Base-by-base conservation (phyloP, 352 stramenopile genomes). In the Phytophthora lateralis region DNA sequence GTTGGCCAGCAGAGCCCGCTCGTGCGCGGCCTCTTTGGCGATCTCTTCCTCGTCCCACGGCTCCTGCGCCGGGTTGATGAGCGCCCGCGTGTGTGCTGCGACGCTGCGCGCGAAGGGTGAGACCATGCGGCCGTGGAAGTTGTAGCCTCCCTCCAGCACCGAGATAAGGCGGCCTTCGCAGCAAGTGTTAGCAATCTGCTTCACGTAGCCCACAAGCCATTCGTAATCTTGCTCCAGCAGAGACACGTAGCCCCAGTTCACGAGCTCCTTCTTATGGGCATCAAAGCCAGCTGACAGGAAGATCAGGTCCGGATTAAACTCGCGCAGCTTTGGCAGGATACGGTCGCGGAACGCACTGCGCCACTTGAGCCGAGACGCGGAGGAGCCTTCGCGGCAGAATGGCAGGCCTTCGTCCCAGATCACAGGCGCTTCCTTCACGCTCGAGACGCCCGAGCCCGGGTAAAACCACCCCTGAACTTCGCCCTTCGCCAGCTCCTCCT, bases 121-220 rank as follows among this genome's bases (percentile, higher is more conserved):
- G 8, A 92, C 75, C 65, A 96, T 83, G 21, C 82, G 85, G 3
- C 82, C 85, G 48, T 96, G 78, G 45, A 93, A 91, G 44, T 95
- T 96, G 74, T 96, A 96, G 59, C 88, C 88, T 27, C 88, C 88
- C 43, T 96, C 88, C 9, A 96, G 69, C 37, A 96, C 88, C 18
- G 85, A 95, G 42, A 96, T 83, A 43, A 96, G 55, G 2, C 86
- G 69, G 11, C 88, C 88, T 8, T 89, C 42, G 51, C 86, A 91
- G 46, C 75, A 89, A 15, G 66, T 66, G 46, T 92, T 89, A 14
- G 86, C 88, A 11, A 95, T 73, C 34, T 77, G 80, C 61, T 93
- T 91, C 26, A 96, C 68, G 47, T 88, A 75, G 24, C 66, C 53
- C 57, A 89, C 78, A 32, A 95, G 82, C 85, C 84, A 93, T 66